Base-by-base conservation (phyloP, 2,329 filamentous ascomycete species). In the Cytospora piceicola region DNA sequence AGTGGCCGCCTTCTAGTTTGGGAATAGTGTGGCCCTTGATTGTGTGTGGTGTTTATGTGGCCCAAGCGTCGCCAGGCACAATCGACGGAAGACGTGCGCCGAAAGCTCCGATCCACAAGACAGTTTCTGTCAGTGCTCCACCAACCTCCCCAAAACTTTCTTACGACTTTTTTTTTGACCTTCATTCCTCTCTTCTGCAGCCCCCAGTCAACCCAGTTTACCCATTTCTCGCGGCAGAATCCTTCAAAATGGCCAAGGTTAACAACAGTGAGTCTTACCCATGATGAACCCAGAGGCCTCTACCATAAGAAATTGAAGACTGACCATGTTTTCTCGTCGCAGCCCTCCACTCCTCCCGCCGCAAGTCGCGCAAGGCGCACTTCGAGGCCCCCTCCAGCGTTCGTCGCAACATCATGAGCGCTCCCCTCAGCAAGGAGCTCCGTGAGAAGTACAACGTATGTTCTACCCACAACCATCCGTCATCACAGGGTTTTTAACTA, bases 361-460 rank as follows among this genome's bases (percentile, higher is more conserved):
- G 94, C 86, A 99, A 99, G 93, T 95, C 93, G 85, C 93, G 95
- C 84, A 97, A 97, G 88, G 92, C 93, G 80, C 94, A 99, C 88
- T 99, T 96, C 89, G 85, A 87, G 81, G 95, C 95, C 74, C 93
- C 94, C 75, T 97, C 94, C 81, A 93, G 91, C 85, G 88, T 92
- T 80, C 94, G 95, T 83, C 93, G 95, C 80, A 87, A 90, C 77
- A 97, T 97, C 86, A 97, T 99, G 94, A 94, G 91, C 85, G 94
- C 95, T 74, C 91, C 92, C 76, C 88, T 97, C 75, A 91, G 87
- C 86, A 96, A 97, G 88, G 95, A 99, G 86, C 89, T 99, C 80
- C 90, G 93, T 80, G 94, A 97, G 85, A 95, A 99, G 90, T 92
- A 99, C 91, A 96, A 96, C 83, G 95, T 97, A 87, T 74, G 91